These are phyloP conservation scores for Rhodamnia rubescens DNA, from an alignment of 345 rosid species.

Conservation along the genomic window DNA sequence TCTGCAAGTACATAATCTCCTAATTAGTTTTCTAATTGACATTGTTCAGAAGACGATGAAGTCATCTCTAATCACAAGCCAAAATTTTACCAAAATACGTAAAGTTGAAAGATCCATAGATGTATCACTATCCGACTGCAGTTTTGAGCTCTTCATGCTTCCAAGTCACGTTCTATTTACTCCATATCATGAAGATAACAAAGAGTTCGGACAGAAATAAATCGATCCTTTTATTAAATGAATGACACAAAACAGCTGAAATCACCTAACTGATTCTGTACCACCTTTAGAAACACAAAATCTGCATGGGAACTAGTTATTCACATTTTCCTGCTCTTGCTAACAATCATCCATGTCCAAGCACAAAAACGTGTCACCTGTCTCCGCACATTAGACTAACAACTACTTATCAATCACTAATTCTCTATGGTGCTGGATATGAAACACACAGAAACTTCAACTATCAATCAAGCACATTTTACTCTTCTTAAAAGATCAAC, in stretches of 20 bases:
- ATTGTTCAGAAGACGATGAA: background rate
- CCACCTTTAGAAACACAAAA: background rate
- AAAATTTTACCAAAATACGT: background rate
- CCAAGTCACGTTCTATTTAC: background rate
- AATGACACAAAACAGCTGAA: background rate
- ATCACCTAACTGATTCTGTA: background rate
- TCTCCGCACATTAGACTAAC: background rate
- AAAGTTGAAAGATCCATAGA: background rate
- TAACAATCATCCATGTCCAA: background rate
- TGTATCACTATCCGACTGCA: background rate
- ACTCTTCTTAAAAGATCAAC: background rate
- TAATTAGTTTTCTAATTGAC: background rate
- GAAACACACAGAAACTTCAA: background rate
- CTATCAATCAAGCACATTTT: background rate
- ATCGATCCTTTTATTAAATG: background rate
- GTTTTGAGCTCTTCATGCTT: background rate
- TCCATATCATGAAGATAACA: background rate
- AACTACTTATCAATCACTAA: background rate
- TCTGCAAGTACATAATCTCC: slow-evolving; percentile 28
- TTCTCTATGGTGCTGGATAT: background rate
- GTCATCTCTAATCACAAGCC: background rate
- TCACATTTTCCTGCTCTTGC: background rate
- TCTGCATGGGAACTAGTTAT: background rate
- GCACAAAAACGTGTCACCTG: background rate
- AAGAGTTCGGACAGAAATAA: background rate